A percentile compares a stretch with the other conserved stretches of the same genome.
phyloP scores from a whole-genome alignment of 116 monocot genomes.

The Trichopus zeylanicus region DNA sequence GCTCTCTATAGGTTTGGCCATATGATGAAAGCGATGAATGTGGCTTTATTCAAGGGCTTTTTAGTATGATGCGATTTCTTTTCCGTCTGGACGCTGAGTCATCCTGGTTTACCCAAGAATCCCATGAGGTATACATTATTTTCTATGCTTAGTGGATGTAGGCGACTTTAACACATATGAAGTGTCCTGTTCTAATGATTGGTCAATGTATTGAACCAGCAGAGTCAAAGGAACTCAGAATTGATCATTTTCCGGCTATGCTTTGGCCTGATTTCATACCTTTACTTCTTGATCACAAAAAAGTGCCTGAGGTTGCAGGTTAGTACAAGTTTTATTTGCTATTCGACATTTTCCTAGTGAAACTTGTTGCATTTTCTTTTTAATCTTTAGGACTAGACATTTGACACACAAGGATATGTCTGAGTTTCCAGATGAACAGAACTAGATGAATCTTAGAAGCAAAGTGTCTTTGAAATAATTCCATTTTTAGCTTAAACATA shows the following conservation, averaged over 20 bases:
- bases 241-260: constrained; percentile 43
- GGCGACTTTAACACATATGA: too few species aligned
- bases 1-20: constrained; percentile 69
- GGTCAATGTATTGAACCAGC: constrained; percentile 5
- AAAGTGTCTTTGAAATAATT: too few species aligned
- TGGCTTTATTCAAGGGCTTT: constrained; percentile 79
- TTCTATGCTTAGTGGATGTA: too few species aligned
- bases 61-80: constrained; percentile 56
- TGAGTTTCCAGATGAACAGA: too few species aligned
- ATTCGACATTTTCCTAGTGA: neutral
- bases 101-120: constrained; percentile 23
- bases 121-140: constrained; percentile 32
- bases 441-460: too few species aligned
- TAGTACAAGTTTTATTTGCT: constrained; percentile 1
- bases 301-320: constrained; percentile 62
- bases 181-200: neutral
- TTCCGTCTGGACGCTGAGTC: constrained; percentile 46
- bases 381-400: neutral
- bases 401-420: neutral
- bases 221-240: constrained; percentile 53
- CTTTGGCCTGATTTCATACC: constrained; percentile 63
- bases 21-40: constrained; percentile 82
- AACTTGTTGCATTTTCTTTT: neutral
- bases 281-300: constrained; percentile 66
- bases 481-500: too few species aligned